Evolutionary conservation across 2,329 filamentous ascomycete genomes (phyloP), one percentile per base, ranked within the genome.

Genomic region (Chrysoporthe puriensis): DNA sequence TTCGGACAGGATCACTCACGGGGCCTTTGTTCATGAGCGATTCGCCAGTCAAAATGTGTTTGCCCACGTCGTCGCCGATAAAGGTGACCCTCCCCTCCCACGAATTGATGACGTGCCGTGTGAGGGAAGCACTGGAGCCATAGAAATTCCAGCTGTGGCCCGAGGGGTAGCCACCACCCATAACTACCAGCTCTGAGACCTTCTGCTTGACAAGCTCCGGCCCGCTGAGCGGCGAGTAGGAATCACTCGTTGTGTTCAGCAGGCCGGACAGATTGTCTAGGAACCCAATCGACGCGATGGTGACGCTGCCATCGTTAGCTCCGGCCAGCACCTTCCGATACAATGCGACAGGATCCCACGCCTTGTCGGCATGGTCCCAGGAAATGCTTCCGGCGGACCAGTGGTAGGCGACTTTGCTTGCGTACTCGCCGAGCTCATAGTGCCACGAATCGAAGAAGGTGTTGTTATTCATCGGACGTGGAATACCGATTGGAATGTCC

Each of bases 201-300:
- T 48, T 48, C 18, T 21, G 18, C 46, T 2, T 21, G 18, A 48
- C 18, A n/a, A 48, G 46, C 6, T 48, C 46, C 1, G 46, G 46
- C 3, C 46, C 46, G 11, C 46, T 48, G 18, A 84, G 76, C 9
- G 73, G 56, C 0, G 81, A 81, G 67, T 78, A 73, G 0, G 54
- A 48, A 69, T 86, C 84, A 0, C 78, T 73, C 0, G 77, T 76
- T 16, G 83, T 83, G 69, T 81, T 78, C 16, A 86, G 74, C 4
- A 86, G 74, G 0, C 71, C 79, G 1, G 84, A 83, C 0, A 86
- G 78, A 70, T 82, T 83, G 36, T 79, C 78, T 16, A 84, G 75
- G 70, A 84, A 83, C 4, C 82, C 82, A 56, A 84, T 77, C 0
- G 79, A 82, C 4, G 77, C 79, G 46, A 84, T 77, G 8, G 81